Base-by-base conservation (phyloP, 371 early-diverging fungal species). In the Mortierella sp. region DNA sequence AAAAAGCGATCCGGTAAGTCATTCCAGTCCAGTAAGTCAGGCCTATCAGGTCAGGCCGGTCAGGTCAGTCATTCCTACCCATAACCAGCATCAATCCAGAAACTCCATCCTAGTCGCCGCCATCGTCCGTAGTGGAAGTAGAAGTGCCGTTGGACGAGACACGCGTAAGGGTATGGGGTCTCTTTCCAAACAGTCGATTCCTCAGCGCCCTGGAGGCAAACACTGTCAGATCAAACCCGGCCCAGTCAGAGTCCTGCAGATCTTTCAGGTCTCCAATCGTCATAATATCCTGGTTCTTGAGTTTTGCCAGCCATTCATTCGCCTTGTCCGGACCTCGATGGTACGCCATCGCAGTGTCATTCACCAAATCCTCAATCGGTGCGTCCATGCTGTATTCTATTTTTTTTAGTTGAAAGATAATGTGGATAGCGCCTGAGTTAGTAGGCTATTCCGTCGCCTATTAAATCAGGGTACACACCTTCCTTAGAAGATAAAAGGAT, bases 181-280 rank as follows among this genome's bases (percentile, higher is more conserved):
- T 82, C 78, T 89, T 93, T 44, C 95, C 95, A 80, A 91, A 89
- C 16, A 95, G 88, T 84, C 94, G 92, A 80, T 96, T 96, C 89
- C 96, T 96, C 75, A 97, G 89, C 9, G 96, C 96, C 68, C 98
- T 92, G 34, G 92, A 86, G 5, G 97, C 96, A 92, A 97, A 97
- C 6, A 98, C 97, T 4, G 97, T 97, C 77, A 98, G 88, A 2
- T 94, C 95, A 63, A 94, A 90, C 45, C 90, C 91, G 34, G 89
- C 88, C 96, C 96, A 96, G 81, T 96, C 96, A 73, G 94, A 94
- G 73, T 96, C 96, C 55, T 92, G 92, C 24, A 96, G 81, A 60
- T 94, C 95, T 42, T 94, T 91, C 60, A 96, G 87, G 82, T 96
- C 96, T 3, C 95, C 96, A 13, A 96, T 94, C 0, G 95, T 95